Percentiles rank a stretch among this genome's conserved stretches.
phyloP scores from a whole-genome alignment of 2,329 filamentous ascomycete species.

The Phialemoniopsis sp. region DNA sequence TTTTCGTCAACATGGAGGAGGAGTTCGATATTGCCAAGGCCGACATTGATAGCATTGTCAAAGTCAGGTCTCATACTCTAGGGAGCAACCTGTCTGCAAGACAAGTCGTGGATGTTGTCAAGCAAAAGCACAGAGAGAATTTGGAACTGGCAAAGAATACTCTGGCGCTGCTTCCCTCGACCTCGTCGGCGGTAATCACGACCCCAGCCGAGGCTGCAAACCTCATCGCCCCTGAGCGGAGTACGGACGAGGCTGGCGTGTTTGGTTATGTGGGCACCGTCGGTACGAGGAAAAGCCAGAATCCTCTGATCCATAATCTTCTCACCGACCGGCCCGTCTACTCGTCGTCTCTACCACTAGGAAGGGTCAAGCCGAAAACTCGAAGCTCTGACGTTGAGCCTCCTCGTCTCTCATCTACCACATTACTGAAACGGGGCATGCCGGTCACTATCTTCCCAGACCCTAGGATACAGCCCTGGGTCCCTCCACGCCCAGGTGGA shows the following conservation, averaged over 20 bases:
- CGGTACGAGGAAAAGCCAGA: conserved; percentile 54
- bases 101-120: conserved; percentile 10
- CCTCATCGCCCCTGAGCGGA: conserved; percentile 25
- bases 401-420: conserved; percentile 46
- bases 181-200: conserved; percentile 84
- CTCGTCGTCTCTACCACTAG: conserved; percentile 82
- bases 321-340: conserved; percentile 91
- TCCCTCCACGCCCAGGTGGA: conserved; percentile 53
- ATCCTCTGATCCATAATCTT: conserved; percentile 91
- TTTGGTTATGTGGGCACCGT: conserved; percentile 45
- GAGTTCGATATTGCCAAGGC: conserved; percentile 69
- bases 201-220: conserved; percentile 79
- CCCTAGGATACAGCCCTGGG: conserved; percentile 62
- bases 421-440: conserved; percentile 88
- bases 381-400: conserved; percentile 5
- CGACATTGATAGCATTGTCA: conserved; percentile 42
- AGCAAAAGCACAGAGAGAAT: conserved; percentile 59
- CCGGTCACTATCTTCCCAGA: conserved; percentile 81
- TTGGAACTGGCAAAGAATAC: conserved; percentile 67
- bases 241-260: conserved; percentile 33
- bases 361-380: conserved; percentile 47
- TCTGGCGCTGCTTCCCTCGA: conserved; percentile 72
- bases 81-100: conserved; percentile 15
- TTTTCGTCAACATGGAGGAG: conserved; percentile 92
- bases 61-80: conserved; percentile 8